These are phyloP conservation scores for Cytospora paraplurivora DNA, from an alignment of 2,329 filamentous ascomycete genomes.

Conservation along the genomic window DNA sequence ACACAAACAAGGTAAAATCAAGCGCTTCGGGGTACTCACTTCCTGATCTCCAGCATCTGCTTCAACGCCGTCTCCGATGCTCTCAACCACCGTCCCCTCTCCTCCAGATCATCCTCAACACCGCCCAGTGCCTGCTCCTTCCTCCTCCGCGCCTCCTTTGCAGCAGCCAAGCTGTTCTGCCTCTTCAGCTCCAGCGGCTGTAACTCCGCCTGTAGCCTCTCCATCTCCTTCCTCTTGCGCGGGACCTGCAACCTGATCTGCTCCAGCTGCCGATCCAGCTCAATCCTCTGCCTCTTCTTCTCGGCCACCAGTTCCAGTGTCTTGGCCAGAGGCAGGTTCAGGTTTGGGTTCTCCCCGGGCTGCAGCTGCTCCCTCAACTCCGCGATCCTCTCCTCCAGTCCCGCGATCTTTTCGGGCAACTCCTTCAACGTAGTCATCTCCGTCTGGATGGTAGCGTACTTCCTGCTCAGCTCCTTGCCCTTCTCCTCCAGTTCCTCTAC, in stretches of 20 bases:
- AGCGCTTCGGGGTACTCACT: conserved; percentile 31
- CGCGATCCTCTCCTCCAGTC: conserved; percentile 52
- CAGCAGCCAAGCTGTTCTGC: conserved; percentile 64
- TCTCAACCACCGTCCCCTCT: conserved; percentile 73
- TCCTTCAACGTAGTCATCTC: conserved; percentile 53
- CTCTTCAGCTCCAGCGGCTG: conserved; percentile 68
- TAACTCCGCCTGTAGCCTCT: conserved; percentile 68
- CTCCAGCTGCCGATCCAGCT: conserved; percentile 66
- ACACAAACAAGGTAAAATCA: neutral
- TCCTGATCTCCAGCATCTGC: conserved; percentile 62
- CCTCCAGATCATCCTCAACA: conserved; percentile 72
- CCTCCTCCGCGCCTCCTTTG: conserved; percentile 69
- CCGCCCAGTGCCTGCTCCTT: conserved; percentile 68
- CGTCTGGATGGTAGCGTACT: conserved; percentile 53
- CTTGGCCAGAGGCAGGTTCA: conserved; percentile 60
- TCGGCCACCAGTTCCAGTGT: conserved; percentile 56
- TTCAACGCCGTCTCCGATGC: conserved; percentile 66
- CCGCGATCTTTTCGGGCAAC: conserved; percentile 52
- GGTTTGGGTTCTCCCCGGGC: conserved; percentile 42
- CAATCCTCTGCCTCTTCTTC: conserved; percentile 53
- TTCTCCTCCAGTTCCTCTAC: conserved; percentile 70
- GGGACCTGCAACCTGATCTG: conserved; percentile 62
- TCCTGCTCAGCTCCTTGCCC: conserved; percentile 58
- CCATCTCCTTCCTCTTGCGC: conserved; percentile 67
- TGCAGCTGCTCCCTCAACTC: conserved; percentile 47